A percentile compares a stretch with the other conserved stretches of the same genome.
Conservation (phyloP, 2,329 filamentous ascomycete genomes). For the Peltaster fructicola region DNA sequence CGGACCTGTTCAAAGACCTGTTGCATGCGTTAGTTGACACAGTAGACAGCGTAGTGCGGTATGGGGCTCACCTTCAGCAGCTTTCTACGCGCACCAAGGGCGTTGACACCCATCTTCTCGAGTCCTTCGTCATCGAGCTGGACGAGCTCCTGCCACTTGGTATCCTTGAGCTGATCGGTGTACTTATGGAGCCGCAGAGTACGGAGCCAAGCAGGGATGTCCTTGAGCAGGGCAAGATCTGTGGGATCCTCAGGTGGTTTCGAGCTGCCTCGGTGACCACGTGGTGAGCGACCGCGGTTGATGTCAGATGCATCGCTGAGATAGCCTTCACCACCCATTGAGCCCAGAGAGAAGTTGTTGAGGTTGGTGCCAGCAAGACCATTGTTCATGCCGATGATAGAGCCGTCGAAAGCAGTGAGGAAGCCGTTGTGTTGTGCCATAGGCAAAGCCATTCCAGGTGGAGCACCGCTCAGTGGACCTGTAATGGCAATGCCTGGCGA, state of each 20-base stretch:
- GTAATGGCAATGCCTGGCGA: constrained; percentile 81
- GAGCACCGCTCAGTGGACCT: constrained; percentile 34
- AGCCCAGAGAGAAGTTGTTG: constrained; percentile 34
- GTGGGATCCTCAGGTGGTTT: constrained; percentile 97
- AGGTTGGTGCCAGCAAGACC: constrained; percentile 56
- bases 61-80: constrained; percentile 67
- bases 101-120: constrained; percentile 85
- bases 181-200: constrained; percentile 95
- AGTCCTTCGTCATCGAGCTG: constrained; percentile 85
- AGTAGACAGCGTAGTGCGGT: background rate
- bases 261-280: constrained; percentile 80
- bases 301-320: constrained; percentile 89
- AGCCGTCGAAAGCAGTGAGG: constrained; percentile 68
- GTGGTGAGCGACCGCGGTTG: constrained; percentile 73
- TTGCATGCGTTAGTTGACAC: constrained; percentile 16
- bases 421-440: constrained; percentile 93
- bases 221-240: constrained; percentile 72
- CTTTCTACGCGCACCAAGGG: constrained; percentile 84
- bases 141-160: constrained; percentile 88
- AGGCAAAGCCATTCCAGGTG: constrained; percentile 46
- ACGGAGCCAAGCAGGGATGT: constrained; percentile 90
- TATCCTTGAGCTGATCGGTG: constrained; percentile 91
- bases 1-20: constrained; percentile 89
- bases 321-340: constrained; percentile 69
- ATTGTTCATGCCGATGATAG: constrained; percentile 38